These are phyloP conservation scores for Colletotrichum tropicale DNA, from an alignment of 2,329 filamentous ascomycete genomes.

Conservation along the genomic window DNA sequence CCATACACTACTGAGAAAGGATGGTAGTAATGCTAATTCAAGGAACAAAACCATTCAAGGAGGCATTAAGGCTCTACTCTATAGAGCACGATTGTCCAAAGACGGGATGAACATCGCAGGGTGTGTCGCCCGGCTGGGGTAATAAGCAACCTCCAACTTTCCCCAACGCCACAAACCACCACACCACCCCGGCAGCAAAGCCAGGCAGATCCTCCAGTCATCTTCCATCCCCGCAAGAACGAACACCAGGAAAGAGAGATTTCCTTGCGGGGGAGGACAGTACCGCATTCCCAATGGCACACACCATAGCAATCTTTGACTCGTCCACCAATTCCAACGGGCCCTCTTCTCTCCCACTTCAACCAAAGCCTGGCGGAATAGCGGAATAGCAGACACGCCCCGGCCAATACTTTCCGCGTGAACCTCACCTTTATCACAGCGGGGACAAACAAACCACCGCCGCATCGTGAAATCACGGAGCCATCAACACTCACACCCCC, in stretches of 20 bases:
- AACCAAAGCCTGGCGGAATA: background rate
- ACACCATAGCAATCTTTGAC: background rate
- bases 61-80: too few species aligned
- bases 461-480: background rate
- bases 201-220: background rate
- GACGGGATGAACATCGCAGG: background rate
- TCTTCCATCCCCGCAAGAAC: rapidly evolving
- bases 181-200: background rate
- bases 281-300: background rate
- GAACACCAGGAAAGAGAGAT: background rate
- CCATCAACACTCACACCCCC: background rate
- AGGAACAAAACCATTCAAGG: background rate
- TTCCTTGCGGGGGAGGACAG: background rate
- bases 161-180: background rate
- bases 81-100: background rate
- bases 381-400: background rate
- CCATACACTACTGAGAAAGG: rapidly evolving
- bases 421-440: background rate
- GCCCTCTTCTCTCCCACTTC: too few species aligned
- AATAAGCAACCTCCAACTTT: background rate
- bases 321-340: too few species aligned
- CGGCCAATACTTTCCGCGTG: background rate
- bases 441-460: background rate
- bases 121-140: background rate
- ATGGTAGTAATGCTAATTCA: background rate